Evolutionary conservation across 345 rosid genomes (phyloP), one percentile per base, ranked within the genome.

Genomic region (Citrus inodora): DNA sequence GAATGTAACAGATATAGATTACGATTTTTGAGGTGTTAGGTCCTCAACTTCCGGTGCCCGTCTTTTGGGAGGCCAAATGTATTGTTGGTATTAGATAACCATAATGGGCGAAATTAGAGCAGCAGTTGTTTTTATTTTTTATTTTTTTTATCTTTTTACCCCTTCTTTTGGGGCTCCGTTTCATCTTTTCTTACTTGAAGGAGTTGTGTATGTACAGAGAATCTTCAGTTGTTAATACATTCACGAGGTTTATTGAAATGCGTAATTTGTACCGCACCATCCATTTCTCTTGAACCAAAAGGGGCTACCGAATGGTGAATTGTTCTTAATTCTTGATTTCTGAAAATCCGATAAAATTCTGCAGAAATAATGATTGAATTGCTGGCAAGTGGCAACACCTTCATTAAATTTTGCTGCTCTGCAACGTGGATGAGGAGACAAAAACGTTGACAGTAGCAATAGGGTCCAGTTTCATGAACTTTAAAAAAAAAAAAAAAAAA

Each of bases 1-100:
- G 82, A 92, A 95, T 80, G 62, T 83, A 66, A 90, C 99, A 6
- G 99, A 95, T 81, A 89, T 95, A 71, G 98, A 95, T 83, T 94
- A 93, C 62, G 90, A 91, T 81, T 83, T 94, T 81, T 92, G 87
- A 87, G 60, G 24, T 5, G n/a, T 46, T 25, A 16, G 35, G 25
- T 42, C 51, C n/a, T 9, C n/a, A 10, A 21, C 56, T 4, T 40
- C 70, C 58, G 0, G n/a, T 8, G 66, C 25, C 42, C 42, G 46
- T 33, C 70, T 65, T 67, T 68, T 55, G 10, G 22, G 72, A 71
- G 76, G 73, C 69, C 66, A 62, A 7, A 53, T 77, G 75, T 53
- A 11, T 24, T 64, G 40, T 74, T 66, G 56, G 56, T 73, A 42
- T 21, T 75, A 80, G 56, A 75, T 61, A 61, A 61, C 66, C 30